Evolutionary conservation across 2,329 filamentous ascomycete species (phyloP).

Genomic region (Botryosphaeria dothidea): DNA sequence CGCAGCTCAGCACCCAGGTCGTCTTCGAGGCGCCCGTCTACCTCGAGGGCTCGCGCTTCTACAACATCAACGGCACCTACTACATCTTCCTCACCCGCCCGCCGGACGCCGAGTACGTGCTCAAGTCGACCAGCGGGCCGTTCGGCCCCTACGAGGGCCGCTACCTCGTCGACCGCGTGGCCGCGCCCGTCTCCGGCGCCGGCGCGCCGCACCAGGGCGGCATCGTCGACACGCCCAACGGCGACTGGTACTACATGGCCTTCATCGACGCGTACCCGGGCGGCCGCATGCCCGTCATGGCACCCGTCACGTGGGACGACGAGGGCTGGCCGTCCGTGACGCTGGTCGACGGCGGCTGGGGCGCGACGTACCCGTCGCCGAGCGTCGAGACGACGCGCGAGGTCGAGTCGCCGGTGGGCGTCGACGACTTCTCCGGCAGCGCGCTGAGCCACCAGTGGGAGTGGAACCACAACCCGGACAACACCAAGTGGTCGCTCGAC

Average conservation of each 20-base stretch:
- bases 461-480: slow-evolving; percentile 65
- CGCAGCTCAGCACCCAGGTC: slow-evolving; percentile 45
- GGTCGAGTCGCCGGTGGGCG: slow-evolving; percentile 32
- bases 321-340: slow-evolving; percentile 55
- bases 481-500: slow-evolving; percentile 45
- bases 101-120: slow-evolving; percentile 49
- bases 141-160: slow-evolving; percentile 56
- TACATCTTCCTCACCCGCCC: slow-evolving; percentile 56
- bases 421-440: slow-evolving; percentile 49
- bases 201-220: slow-evolving; percentile 58
- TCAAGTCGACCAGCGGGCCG: slow-evolving; percentile 48
- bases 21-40: slow-evolving; percentile 43
- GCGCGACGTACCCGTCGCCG: slow-evolving; percentile 43
- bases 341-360: slow-evolving; percentile 50
- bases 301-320: slow-evolving; percentile 53
- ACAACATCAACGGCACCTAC: slow-evolving; percentile 58
- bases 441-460: slow-evolving; percentile 54
- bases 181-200: slow-evolving; percentile 46
- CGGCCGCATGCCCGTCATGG: slow-evolving; percentile 59
- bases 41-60: slow-evolving; percentile 58
- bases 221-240: slow-evolving; percentile 53
- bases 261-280: slow-evolving; percentile 59
- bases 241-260: slow-evolving; percentile 61
- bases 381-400: slow-evolving; percentile 27
- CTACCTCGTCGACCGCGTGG: slow-evolving; percentile 46